phyloP scores from a whole-genome alignment of 2,329 filamentous ascomycete genomes.

The Nothomitra cinnamomea region DNA sequence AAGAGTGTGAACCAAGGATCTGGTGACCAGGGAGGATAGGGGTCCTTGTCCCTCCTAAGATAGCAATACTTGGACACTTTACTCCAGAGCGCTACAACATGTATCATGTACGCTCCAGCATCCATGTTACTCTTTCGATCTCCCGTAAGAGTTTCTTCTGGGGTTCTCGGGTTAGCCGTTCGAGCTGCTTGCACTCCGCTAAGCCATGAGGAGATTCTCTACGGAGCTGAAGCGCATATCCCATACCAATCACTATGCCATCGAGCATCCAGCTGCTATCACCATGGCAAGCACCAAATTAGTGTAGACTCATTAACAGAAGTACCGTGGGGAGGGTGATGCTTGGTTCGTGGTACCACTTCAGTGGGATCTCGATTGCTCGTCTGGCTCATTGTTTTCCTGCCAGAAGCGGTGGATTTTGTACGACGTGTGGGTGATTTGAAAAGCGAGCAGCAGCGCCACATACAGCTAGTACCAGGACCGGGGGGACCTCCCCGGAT shows the following conservation, averaged over 20 bases:
- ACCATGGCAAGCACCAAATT: slow-evolving; percentile 93
- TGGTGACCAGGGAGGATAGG: slow-evolving; percentile 61
- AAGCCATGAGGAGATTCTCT: slow-evolving; percentile 77
- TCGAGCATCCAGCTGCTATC: slow-evolving; percentile 91
- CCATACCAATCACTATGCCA: slow-evolving; percentile 91
- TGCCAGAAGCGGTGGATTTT: slow-evolving; percentile 63
- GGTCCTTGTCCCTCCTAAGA: slow-evolving; percentile 65
- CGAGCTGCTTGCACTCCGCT: slow-evolving; percentile 34
- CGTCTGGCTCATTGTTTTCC: slow-evolving; percentile 82
- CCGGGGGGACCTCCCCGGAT: slow-evolving; percentile 66
- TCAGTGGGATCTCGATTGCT: slow-evolving; percentile 74
- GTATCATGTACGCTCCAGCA: slow-evolving; percentile 77
- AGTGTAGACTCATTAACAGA: slow-evolving; percentile 74
- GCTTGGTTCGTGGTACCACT: slow-evolving; percentile 84
- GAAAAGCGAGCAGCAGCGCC: slow-evolving; percentile 93
- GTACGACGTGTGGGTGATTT: slow-evolving; percentile 63
- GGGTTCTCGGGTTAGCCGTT: slow-evolving; percentile 31
- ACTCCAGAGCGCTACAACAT: slow-evolving; percentile 76
- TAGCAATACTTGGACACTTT: slow-evolving; percentile 80
- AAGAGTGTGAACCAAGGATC: slow-evolving; percentile 62
- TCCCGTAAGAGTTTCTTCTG: slow-evolving; percentile 42
- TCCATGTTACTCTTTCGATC: slow-evolving; percentile 77
- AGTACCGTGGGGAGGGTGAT: slow-evolving; percentile 90
- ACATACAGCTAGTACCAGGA: slow-evolving; percentile 84
- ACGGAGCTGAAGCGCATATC: slow-evolving; percentile 85